Evolutionary conservation across 2,329 filamentous ascomycete species (phyloP).

Genomic region (Endoconidiophora polonica): DNA sequence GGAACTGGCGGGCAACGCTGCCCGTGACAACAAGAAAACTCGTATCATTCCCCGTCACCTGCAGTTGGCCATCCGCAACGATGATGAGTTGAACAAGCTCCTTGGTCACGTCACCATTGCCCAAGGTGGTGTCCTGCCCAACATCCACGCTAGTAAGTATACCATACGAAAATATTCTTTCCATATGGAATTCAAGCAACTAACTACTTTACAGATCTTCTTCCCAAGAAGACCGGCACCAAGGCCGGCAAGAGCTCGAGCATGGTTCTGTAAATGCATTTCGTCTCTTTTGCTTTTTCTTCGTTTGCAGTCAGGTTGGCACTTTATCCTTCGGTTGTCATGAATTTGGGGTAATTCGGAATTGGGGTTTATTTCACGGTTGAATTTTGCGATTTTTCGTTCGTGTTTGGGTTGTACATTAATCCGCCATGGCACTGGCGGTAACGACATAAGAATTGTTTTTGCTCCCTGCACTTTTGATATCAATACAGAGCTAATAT

Average conservation of each 20-base stretch:
- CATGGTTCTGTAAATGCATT: slow-evolving; percentile 68
- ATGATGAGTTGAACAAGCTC: slow-evolving; percentile 99
- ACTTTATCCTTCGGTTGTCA: slow-evolving; percentile 50
- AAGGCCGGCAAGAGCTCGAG: slow-evolving; percentile 86
- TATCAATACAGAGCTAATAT: slow-evolving; percentile 5
- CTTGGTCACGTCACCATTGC: slow-evolving; percentile 92
- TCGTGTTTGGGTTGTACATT: slow-evolving; percentile 54
- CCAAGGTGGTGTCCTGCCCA: slow-evolving; percentile 90
- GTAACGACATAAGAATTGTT: slow-evolving; percentile 41
- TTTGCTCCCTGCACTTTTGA: slow-evolving; percentile 12
- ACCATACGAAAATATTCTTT: not conserved
- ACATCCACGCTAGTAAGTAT: slow-evolving; percentile 91
- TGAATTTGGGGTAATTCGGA: slow-evolving; percentile 61
- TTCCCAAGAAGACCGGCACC: slow-evolving; percentile 93
- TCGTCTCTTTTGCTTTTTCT: slow-evolving; percentile 35
- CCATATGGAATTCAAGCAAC: too few relatives aligned
- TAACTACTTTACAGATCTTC: slow-evolving; percentile 46
- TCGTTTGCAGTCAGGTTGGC: slow-evolving; percentile 33
- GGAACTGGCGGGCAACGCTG: slow-evolving; percentile 95
- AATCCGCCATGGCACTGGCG: slow-evolving; percentile 46
- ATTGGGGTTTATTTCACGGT: slow-evolving; percentile 45
- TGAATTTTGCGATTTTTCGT: slow-evolving; percentile 34
- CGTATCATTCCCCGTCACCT: slow-evolving; percentile 99
- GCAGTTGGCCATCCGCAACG: slow-evolving; percentile 97
- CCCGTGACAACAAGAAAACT: slow-evolving; percentile 99